These are phyloP conservation scores for Anisodus tanguticus DNA, from an alignment of 257 asterid species.

Conservation along the genomic window DNA sequence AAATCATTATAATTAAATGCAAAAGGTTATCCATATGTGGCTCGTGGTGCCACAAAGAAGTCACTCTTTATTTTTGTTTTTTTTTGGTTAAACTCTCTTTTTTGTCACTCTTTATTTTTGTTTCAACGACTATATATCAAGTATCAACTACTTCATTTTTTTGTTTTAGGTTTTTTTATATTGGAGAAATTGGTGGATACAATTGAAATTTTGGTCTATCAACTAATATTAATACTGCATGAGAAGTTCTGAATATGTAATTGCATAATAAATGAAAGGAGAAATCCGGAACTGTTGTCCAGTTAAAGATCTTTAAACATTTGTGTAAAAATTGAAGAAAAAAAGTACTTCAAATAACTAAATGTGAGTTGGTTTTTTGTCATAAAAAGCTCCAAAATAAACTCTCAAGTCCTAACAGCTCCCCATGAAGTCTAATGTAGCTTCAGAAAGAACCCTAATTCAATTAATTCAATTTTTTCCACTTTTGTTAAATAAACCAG, in stretches of 20 bases:
- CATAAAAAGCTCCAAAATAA: too few relatives aligned
- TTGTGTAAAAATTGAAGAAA: too few relatives aligned
- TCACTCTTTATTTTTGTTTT: not conserved
- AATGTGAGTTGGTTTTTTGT: too few relatives aligned
- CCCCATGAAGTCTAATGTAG: too few relatives aligned
- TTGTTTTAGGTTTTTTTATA: not conserved
- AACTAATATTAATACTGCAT: not conserved
- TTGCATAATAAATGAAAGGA: not conserved
- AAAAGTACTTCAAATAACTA: not conserved
- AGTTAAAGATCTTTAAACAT: not conserved
- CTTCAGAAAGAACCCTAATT: too few relatives aligned
- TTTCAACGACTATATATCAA: not conserved
- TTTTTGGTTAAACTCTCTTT: too few relatives aligned
- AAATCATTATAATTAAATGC: not conserved
- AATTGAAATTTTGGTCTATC: slow-evolving; percentile 4
- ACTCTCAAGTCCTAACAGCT: too few relatives aligned
- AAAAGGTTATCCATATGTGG: not conserved
- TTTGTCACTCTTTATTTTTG: not conserved
- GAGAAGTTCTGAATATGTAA: not conserved
- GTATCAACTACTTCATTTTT: not conserved
- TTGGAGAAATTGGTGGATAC: not conserved
- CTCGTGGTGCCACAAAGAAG: not conserved
- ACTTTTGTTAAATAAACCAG: too few relatives aligned
- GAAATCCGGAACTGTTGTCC: not conserved
- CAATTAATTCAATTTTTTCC: too few relatives aligned